Conservation (phyloP, 345 rosid genomes). For the Garcia nutans region DNA sequence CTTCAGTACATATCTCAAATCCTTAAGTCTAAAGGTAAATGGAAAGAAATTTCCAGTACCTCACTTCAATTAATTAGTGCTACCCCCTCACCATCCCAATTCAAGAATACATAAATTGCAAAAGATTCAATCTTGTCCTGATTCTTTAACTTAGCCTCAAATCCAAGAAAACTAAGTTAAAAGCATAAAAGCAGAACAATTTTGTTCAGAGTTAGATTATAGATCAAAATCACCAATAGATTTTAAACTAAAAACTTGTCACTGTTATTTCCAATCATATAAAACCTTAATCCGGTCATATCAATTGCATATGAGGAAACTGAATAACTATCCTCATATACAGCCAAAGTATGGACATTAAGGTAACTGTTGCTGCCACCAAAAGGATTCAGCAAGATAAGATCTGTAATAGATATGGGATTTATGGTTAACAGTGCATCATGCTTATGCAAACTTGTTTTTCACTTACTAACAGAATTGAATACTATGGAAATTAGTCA, state of each 20-base stretch:
- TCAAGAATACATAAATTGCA: too few relatives aligned
- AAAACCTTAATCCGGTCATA: neutral
- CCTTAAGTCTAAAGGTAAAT: too few relatives aligned
- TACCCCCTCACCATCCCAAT: neutral
- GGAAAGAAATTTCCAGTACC: neutral
- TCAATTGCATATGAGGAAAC: neutral
- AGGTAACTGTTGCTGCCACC: neutral
- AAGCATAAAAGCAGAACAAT: neutral
- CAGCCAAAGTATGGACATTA: neutral
- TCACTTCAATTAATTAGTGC: neutral
- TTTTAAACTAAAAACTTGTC: neutral
- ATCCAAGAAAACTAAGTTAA: neutral
- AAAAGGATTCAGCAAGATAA: neutral
- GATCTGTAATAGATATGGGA: neutral
- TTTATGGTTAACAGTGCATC: neutral
- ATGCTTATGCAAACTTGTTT: neutral
- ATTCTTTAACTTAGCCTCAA: neutral
- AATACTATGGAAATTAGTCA: neutral
- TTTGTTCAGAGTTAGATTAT: neutral
- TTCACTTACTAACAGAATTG: neutral
- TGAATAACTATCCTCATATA: neutral
- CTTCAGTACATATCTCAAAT: neutral
- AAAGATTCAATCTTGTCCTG: neutral
- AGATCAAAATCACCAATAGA: neutral
- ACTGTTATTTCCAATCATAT: neutral